Base-by-base conservation (phyloP, 495 filamentous ascomycete species). In the Podospora tetraspora region DNA sequence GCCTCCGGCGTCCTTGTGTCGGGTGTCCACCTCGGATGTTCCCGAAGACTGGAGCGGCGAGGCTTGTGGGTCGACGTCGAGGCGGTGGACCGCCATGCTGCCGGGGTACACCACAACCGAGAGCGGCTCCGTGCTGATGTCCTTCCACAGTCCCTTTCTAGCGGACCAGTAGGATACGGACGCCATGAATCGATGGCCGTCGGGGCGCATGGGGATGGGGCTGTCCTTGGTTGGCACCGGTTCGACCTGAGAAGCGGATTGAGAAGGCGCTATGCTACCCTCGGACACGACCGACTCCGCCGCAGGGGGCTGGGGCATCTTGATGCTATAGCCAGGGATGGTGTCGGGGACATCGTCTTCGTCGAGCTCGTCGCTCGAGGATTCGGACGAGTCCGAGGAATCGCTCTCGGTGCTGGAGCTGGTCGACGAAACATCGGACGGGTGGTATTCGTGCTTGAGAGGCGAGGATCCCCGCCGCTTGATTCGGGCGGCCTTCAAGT, bases 381-480 rank as follows among this genome's bases (percentile, higher is more conserved):
- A 83, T 37, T 80, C 76, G 1, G 75, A 76, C 1, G 77, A 79
- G 59, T 81, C 75, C 4, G 81, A 82, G 10, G 83, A 80, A 2
- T 81, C 83, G 29, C 69, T 76, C 16, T 75, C 72, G 0, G 91
- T 91, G 63, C 87, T 71, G 16, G 79, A 77, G 64, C 76, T 78
- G 22, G 79, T 79, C 1, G 82, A 84, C 2, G 82, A 83, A 0
- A 77, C 87, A 57, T 92, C 94, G 1, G 95, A 98, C 3, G 96
- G 96, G 70, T 92, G 91, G 73, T 97, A 99, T 80, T 99, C 93
- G 73, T 97, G 95, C 79, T 99, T 99, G 67, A 99, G 83, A 10
- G 96, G 96, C 10, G 96, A 98, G 5, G 96, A 98, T 27, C 89
- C 90, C 7, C 92, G 86, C 30, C 94, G 84, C 72, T 86, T 90